Evolutionary conservation across 441 rosid species (phyloP).

Genomic region (Flueggea neowawraea): DNA sequence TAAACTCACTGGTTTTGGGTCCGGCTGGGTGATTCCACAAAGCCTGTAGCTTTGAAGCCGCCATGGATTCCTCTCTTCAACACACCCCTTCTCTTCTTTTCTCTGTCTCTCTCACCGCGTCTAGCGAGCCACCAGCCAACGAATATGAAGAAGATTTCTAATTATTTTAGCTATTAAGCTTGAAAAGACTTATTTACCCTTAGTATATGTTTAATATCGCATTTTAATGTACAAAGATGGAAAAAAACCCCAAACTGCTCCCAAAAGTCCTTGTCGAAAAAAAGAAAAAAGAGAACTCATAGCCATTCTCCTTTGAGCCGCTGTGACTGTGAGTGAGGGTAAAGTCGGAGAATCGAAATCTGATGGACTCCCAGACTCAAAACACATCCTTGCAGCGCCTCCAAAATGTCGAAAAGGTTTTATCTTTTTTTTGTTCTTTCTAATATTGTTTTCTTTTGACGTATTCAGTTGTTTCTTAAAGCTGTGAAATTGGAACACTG

Average conservation of each 20-base stretch:
- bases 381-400: slow-evolving; percentile 88
- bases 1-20: slow-evolving; percentile 71
- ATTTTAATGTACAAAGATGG: too few species aligned
- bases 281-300: too few species aligned
- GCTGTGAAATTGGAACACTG: too few species aligned
- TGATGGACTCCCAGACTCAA: slow-evolving; percentile 87
- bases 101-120: neutral
- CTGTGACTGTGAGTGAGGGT: too few species aligned
- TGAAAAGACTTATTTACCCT: too few species aligned
- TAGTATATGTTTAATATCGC: too few species aligned
- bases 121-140: neutral
- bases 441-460: neutral
- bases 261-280: too few species aligned
- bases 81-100: neutral
- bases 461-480: neutral
- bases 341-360: too few species aligned
- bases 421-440: neutral
- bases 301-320: too few species aligned
- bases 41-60: slow-evolving; percentile 74
- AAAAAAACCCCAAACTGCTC: too few species aligned
- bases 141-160: too few species aligned
- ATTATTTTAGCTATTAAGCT: too few species aligned
- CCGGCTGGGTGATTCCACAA: slow-evolving; percentile 98
- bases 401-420: slow-evolving; percentile 92
- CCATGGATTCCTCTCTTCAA: slow-evolving; percentile 28